Base-by-base conservation (phyloP, 2,329 filamentous ascomycete species). In the Didymella sp. region DNA sequence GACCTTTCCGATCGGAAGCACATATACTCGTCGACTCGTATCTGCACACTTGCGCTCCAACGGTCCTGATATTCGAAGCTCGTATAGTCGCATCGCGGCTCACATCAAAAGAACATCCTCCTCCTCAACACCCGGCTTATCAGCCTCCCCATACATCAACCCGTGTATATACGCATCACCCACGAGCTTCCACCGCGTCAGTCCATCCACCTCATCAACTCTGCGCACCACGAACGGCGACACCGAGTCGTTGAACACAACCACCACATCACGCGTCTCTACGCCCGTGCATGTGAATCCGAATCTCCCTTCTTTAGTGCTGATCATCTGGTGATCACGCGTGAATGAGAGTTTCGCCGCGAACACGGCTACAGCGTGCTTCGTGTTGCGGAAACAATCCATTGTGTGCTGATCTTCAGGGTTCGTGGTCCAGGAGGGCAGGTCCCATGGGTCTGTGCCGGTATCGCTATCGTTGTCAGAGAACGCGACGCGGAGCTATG, bases 131-230 rank as follows among this genome's bases (percentile, higher is more conserved):
- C 42, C 40, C 25, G 47, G 45, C 6, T 25, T 37, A 51, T 61
- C 59, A 33, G 40, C 53, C 54, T 59, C 51, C 11, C 51, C 54
- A 38, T 54, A 17, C 25, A 59, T 56, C 41, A 57, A 17, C 1
- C 45, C 35, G 46, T 52, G 30, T 6, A 59, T 45, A 53, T 59
- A 56, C 2, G 46, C 58, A 25, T 58, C 52, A 5, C 53, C 51
- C 6, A 61, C 43, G 8, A 62, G 48, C 13, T 22, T 35, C 41
- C 50, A 60, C n/a, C 49, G 22, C 4, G 24, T 17, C 12, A 40
- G 22, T 0, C 15, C 24, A 11, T 44, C 31, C 6, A 24, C 21
- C 17, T 22, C 33, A 0, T 28, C 19, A 6, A 40, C 48, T 6
- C 30, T 21, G 3, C 54, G 51, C 2, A 56, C 22, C 5, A 59